Percentiles rank a stretch among this genome's conserved stretches.
Conservation (phyloP, 306 rosid genomes). For the Rosa chinensis region DNA sequence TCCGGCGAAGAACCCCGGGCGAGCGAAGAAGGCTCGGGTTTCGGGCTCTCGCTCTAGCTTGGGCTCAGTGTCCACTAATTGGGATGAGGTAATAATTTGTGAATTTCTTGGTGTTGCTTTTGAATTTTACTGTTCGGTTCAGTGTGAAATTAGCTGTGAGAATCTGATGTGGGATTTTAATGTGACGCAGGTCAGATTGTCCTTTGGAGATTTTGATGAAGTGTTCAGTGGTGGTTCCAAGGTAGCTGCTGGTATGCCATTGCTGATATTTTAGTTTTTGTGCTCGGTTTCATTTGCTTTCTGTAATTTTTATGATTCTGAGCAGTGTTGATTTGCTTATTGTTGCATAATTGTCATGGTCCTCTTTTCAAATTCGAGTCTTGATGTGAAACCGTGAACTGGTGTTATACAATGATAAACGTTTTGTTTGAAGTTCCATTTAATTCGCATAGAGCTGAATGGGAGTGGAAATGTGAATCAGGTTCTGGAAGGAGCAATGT, state of each 20-base stretch:
- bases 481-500: slow-evolving; percentile 43
- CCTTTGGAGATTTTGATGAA: slow-evolving; percentile 71
- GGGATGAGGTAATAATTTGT: slow-evolving; percentile 46
- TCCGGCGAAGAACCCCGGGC: slow-evolving; percentile 43
- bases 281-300: neutral
- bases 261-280: slow-evolving; percentile 4
- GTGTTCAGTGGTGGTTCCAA: slow-evolving; percentile 67
- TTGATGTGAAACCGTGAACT: neutral
- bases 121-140: neutral
- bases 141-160: neutral
- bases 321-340: neutral
- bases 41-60: slow-evolving; percentile 39
- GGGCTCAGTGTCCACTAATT: slow-evolving; percentile 36
- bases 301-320: neutral
- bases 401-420: neutral
- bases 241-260: slow-evolving; percentile 81
- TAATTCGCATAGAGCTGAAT: slow-evolving; percentile 13
- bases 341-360: neutral
- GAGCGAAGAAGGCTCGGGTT: slow-evolving; percentile 64
- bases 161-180: neutral
- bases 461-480: slow-evolving; percentile 32
- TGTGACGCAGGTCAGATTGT: slow-evolving; percentile 53
- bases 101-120: neutral
- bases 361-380: neutral
- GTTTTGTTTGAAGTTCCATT: neutral